Percentiles rank a stretch among this genome's conserved stretches.
Conservation (phyloP, 2,329 filamentous ascomycete species). For the Penicillium nordicum region DNA sequence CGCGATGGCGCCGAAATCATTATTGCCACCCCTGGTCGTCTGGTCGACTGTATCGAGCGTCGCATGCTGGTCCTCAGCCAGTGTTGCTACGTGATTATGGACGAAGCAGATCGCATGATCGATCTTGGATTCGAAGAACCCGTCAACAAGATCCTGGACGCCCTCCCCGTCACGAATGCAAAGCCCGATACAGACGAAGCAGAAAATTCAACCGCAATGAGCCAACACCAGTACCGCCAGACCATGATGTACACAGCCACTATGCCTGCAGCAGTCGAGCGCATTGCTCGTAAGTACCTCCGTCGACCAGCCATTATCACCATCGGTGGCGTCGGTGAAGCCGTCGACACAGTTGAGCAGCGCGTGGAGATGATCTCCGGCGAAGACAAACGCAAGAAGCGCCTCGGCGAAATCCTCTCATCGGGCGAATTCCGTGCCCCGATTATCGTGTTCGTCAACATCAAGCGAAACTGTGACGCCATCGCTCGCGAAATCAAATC, state of each 20-base stretch:
- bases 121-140: constrained; percentile 97
- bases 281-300: constrained; percentile 95
- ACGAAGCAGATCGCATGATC: constrained; percentile 98
- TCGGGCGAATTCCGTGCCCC: constrained; percentile 78
- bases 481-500: constrained; percentile 91
- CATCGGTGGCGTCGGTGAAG: constrained; percentile 91
- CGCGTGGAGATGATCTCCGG: constrained; percentile 86
- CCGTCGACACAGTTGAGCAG: constrained; percentile 96
- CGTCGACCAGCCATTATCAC: constrained; percentile 89
- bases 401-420: constrained; percentile 82
- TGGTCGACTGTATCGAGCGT: constrained; percentile 94
- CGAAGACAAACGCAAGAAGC: constrained; percentile 95
- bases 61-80: constrained; percentile 88
- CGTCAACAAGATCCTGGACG: constrained; percentile 95
- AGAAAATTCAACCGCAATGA: constrained; percentile 83
- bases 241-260: constrained; percentile 99
- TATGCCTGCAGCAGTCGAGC: constrained; percentile 89
- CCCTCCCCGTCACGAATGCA: constrained; percentile 85
- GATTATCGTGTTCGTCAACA: constrained; percentile 99
- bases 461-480: constrained; percentile 97
- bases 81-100: constrained; percentile 98
- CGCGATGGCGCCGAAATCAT: constrained; percentile 95
- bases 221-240: constrained; percentile 78
- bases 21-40: constrained; percentile 94
- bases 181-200: constrained; percentile 93